Conservation (phyloP, 1,284 basidiomycete genomes). For the Lignosus rhinocerotis region DNA sequence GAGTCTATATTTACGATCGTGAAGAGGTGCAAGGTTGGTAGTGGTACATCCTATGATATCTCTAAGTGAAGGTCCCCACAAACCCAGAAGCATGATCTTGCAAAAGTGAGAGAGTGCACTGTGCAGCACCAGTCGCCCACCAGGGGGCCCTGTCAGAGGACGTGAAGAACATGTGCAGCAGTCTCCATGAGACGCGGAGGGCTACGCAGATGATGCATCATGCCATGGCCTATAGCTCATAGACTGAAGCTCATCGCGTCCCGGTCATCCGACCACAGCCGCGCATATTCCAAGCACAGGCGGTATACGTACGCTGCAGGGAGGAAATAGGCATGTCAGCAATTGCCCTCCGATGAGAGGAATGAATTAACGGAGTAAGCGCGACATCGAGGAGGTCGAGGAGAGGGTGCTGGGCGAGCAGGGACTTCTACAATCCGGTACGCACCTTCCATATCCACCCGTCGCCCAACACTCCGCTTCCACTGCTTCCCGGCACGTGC, state of each 20-base stretch:
- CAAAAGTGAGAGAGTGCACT: not conserved
- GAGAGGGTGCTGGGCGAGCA: constrained; percentile 4
- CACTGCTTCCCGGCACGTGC: constrained; percentile 87
- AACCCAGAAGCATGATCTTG: constrained; percentile 6
- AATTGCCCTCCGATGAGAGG: not conserved
- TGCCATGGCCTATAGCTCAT: constrained; percentile 4
- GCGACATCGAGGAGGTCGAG: not conserved
- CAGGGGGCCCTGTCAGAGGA: not conserved
- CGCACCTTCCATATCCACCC: constrained; percentile 88
- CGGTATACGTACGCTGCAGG: constrained; percentile 82
- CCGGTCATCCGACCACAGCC: constrained; percentile 82
- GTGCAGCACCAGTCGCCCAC: not conserved
- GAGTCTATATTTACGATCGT: constrained; percentile 15
- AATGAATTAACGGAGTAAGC: constrained; percentile 5
- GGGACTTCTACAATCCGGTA: constrained; percentile 19
- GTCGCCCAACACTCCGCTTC: constrained; percentile 81
- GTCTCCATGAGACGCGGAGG: not conserved
- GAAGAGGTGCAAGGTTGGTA: not conserved
- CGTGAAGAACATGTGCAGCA: not conserved
- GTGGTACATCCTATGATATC: constrained; percentile 20
- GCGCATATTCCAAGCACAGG: constrained; percentile 86
- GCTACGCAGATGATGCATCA: not conserved
- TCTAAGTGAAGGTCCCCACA: constrained; percentile 10
- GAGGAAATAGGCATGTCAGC: constrained; percentile 17
- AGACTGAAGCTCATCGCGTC: constrained; percentile 43